phyloP scores from a whole-genome alignment of 78 protist species.

The Dictyostelium firmibasis region DNA sequence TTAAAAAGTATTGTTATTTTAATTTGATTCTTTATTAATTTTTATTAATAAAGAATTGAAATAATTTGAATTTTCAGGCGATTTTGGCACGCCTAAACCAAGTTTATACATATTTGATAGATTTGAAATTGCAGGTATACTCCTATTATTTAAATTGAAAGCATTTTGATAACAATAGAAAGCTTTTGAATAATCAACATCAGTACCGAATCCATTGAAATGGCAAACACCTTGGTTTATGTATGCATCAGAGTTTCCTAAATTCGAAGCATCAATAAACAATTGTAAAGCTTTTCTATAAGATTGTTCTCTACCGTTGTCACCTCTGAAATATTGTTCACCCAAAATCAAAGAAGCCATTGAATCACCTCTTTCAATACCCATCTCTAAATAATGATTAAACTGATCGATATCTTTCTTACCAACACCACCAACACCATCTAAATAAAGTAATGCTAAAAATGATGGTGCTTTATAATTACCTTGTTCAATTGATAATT shows the following conservation, averaged over 20 bases:
- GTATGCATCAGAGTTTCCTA: slow-evolving; percentile 57
- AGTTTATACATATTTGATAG: slow-evolving; percentile 40
- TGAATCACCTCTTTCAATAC: slow-evolving; percentile 10
- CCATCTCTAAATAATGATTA: slow-evolving; percentile 6
- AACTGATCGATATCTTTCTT: background rate
- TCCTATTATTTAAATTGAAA: slow-evolving; percentile 25
- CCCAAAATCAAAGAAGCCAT: slow-evolving; percentile 15
- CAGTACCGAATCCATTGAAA: slow-evolving; percentile 54
- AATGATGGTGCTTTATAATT: slow-evolving; percentile 31
- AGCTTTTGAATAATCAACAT: slow-evolving; percentile 6
- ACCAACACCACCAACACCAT: slow-evolving; percentile 16
- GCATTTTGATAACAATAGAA: slow-evolving; percentile 67
- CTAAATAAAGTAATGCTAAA: slow-evolving; percentile 22
- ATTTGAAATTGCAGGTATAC: slow-evolving; percentile 48
- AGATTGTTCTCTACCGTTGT: background rate
- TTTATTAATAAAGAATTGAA: background rate
- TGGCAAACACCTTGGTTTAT: slow-evolving; percentile 59
- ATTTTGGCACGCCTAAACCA: slow-evolving; percentile 63
- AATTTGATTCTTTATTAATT: background rate
- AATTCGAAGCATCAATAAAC: background rate
- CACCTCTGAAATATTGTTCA: slow-evolving; percentile 56
- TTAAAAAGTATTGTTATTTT: too few species aligned
- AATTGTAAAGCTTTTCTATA: slow-evolving; percentile 45
- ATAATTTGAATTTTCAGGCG: background rate
- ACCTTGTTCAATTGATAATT: slow-evolving; percentile 27